Conservation (phyloP, 306 rosid genomes). For the Quercus glauca region DNA sequence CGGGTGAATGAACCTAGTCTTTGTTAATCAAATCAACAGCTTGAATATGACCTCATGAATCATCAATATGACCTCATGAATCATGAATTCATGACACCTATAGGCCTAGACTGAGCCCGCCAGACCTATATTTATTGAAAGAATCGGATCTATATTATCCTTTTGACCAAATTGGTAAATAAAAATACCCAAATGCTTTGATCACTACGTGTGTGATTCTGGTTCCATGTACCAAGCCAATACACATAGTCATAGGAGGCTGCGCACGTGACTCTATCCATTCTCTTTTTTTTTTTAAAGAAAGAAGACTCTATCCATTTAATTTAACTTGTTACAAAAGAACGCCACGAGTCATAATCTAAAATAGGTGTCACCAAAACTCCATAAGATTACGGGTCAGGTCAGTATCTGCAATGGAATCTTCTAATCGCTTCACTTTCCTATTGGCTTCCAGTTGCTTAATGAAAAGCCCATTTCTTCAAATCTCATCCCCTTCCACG, state of each 20-base stretch:
- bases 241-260: constrained; percentile 23
- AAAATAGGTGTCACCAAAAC: neutral
- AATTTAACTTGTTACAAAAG: neutral
- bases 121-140: too few species aligned
- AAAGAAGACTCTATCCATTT: constrained; percentile 4
- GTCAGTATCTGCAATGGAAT: constrained; percentile 5
- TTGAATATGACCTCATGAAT: too few species aligned
- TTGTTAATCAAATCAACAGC: too few species aligned
- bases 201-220: too few species aligned
- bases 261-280: constrained; percentile 29
- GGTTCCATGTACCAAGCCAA: neutral
- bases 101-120: too few species aligned
- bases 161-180: too few species aligned
- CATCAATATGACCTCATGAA: too few species aligned
- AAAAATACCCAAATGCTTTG: neutral
- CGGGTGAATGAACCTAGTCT: too few species aligned
- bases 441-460: neutral
- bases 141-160: too few species aligned
- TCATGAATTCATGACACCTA: too few species aligned
- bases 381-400: constrained; percentile 20
- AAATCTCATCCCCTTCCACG: constrained; percentile 11
- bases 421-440: constrained; percentile 13
- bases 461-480: neutral
- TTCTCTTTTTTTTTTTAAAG: too few species aligned
- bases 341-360: neutral